Conservation (phyloP, 345 rosid species). For the Hibiscus trionum region DNA sequence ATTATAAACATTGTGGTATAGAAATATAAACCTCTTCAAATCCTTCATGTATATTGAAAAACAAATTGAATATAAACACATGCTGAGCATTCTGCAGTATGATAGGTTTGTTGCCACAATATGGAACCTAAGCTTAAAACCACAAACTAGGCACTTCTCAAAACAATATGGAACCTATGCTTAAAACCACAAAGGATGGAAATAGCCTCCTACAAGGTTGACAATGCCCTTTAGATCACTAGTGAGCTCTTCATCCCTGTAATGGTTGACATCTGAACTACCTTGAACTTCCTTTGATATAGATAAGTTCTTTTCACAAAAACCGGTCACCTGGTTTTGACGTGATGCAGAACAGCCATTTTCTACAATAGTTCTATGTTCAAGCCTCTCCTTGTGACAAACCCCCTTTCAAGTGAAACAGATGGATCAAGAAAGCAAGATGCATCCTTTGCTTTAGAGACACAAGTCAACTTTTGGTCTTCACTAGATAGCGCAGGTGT, state of each 20-base stretch:
- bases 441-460: conserved; percentile 18
- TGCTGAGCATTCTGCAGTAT: too few relatives aligned
- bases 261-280: conserved; percentile 27
- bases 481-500: conserved; percentile 14
- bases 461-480: conserved; percentile 15
- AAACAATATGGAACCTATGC: background rate
- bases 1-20: too few relatives aligned
- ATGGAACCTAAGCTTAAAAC: background rate
- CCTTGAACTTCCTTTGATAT: conserved; percentile 21
- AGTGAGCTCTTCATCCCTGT: conserved; percentile 27
- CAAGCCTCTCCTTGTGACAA: conserved; percentile 23
- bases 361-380: conserved; percentile 19
- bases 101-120: background rate
- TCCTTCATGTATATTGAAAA: too few relatives aligned
- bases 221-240: conserved; percentile 38
- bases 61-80: too few relatives aligned
- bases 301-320: conserved; percentile 18
- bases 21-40: too few relatives aligned
- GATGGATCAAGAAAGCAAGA: conserved; percentile 20
- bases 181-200: conserved; percentile 40
- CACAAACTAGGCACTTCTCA: background rate
- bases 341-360: conserved; percentile 17
- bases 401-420: conserved; percentile 21
- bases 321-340: conserved; percentile 17
- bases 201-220: conserved; percentile 71